Conservation (phyloP, 805 yeast genomes). For the Yarrowia divulgata region DNA sequence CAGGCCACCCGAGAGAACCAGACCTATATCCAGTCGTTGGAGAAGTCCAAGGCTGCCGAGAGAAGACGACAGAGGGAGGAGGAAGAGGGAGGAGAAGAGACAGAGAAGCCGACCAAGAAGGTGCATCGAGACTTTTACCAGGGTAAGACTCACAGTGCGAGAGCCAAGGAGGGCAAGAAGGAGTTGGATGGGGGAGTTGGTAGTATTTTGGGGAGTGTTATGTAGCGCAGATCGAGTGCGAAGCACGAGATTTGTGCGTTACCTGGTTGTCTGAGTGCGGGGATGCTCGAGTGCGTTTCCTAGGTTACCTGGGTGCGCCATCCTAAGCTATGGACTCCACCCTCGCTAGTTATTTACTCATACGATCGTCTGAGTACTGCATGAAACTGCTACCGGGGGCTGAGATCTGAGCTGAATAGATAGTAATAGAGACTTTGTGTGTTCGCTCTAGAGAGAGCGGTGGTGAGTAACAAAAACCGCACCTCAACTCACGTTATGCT, state of each 20-base stretch:
- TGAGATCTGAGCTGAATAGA: too few relatives aligned
- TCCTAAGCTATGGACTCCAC: too few relatives aligned
- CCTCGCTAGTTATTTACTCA: too few relatives aligned
- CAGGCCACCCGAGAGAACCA: slow-evolving; percentile 89
- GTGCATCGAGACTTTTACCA: slow-evolving; percentile 24
- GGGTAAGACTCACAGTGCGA: slow-evolving; percentile 13
- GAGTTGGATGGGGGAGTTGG: slow-evolving; percentile 6
- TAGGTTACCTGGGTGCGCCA: too few relatives aligned
- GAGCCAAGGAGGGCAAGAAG: slow-evolving; percentile 12
- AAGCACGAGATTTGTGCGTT: neutral
- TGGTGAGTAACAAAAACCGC: too few relatives aligned
- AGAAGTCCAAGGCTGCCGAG: slow-evolving; percentile 64
- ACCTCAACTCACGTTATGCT: too few relatives aligned
- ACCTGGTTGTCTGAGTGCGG: too few relatives aligned
- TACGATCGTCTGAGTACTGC: too few relatives aligned
- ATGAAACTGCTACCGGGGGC: too few relatives aligned
- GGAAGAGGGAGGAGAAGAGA: slow-evolving; percentile 4
- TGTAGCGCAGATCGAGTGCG: neutral
- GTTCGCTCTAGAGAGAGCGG: too few relatives aligned
- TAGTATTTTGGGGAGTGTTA: slow-evolving; percentile 26
- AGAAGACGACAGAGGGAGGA: slow-evolving; percentile 8
- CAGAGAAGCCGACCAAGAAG: neutral
- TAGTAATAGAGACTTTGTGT: too few relatives aligned
- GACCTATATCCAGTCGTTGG: slow-evolving; percentile 81
- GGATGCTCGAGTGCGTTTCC: too few relatives aligned